Evolutionary conservation across 2,329 filamentous ascomycete genomes (phyloP), one percentile per base, ranked within the genome.

Genomic region (Blumeria graminis): DNA sequence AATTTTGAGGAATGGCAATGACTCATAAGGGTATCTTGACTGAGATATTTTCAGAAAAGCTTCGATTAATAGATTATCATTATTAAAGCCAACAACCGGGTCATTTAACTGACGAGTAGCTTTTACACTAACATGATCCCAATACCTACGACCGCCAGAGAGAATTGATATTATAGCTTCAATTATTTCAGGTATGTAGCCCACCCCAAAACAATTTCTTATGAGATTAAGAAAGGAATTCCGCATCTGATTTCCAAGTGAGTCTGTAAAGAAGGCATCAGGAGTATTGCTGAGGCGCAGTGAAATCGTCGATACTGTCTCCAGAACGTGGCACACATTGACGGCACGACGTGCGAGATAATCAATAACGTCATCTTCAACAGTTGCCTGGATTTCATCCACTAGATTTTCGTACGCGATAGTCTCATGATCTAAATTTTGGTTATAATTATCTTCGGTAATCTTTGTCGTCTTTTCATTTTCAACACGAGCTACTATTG

Each of bases 1-100:
- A 41, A 93, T 71, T 56, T 76, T 78, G 58, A 93, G 69, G 63
- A 94, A 86, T 0, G 89, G 87, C 2, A 81, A 69, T 51, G 86
- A 81, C 68, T 95, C 90, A 67, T 86, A 90, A 0, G 90, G 90
- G 65, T 88, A 95, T 56, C 90, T 81, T 58, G 78, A 76, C 46
- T 82, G 75, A 6, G 89, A 80, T 65, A 84, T 77, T 54, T 77
- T 72, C 35, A 94, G 78, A 59, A 65, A 57, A 6, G 41, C 32
- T 9, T 51, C 46, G 35, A 57, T 18, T 10, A 61, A 45, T 13
- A 36, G 14, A 22, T 56, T 34, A 33, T 61, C 56, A 13, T 45
- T 35, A n/a, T 62, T 48, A 56, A 84, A 63, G 14, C 56, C 68
- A 16, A 68, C 67, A 33, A 71, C 68, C 60, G 76, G 71, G 46